Base-by-base conservation (phyloP, 345 rosid species). In the Crucihimalaya himalaica region DNA sequence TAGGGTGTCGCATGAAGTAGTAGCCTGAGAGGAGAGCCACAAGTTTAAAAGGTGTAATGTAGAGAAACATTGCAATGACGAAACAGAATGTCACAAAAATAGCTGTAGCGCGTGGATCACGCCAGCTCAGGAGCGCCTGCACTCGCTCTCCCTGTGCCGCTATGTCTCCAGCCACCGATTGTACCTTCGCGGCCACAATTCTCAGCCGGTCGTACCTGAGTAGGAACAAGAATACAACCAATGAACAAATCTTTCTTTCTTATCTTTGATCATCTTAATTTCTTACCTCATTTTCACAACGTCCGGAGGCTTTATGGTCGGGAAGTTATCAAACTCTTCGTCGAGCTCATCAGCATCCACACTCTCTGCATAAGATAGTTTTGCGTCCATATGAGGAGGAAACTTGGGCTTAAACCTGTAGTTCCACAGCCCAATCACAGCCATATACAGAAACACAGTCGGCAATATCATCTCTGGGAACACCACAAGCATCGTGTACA, bases 91-190 rank as follows among this genome's bases (percentile, higher is more conserved):
- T 75, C 71, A 90, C 52, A 67, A 86, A 95, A n/a, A 95, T 82
- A 4, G 85, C 78, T 0, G 97, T 86, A 35, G 97, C 99, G 4
- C 97, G 90, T 42, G 97, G 92, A 83, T 95, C 97, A 43, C 97
- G 87, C 99, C 97, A 95, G 84, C 91, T 90, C 45, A 92, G 79
- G 15, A 92, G 69, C n/a, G 90, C 85, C 57, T 87, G 96, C 50
- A 92, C 51, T 59, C 99, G 78, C 73, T 95, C 99, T 50, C 93
- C 97, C 73, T 95, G 99, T 32, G 92, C 76, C 2, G 98, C 98
- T 59, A 95, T 78, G 63, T 95, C 99, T 42, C 97, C 97, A n/a
- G 78, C 96, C 34, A 88, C 94, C 13, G 88, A 70, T 80, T 92
- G 98, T 63, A 95, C 81, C 74, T 68, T 89, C 37, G 89, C 97